Conservation (phyloP, 2,329 filamentous ascomycete species). For the Venturia oleaginea region DNA sequence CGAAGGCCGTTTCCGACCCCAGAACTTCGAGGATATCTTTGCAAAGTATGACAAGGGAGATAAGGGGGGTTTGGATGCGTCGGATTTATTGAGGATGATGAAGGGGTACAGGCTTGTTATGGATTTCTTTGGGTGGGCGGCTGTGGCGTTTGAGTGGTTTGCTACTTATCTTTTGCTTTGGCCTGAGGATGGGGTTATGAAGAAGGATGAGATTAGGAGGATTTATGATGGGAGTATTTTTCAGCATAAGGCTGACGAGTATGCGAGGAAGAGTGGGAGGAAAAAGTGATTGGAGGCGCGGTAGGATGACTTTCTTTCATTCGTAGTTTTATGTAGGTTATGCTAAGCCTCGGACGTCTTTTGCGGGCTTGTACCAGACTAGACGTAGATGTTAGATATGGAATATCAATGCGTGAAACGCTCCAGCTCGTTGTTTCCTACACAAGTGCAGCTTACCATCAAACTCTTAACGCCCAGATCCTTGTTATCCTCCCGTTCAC, state of each 20-base stretch:
- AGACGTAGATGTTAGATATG: not conserved
- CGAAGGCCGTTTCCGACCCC: constrained; percentile 37
- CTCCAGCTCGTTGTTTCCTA: too few relatives aligned
- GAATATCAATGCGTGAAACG: too few relatives aligned
- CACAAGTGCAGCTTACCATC: too few relatives aligned
- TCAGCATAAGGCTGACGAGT: constrained; percentile 32
- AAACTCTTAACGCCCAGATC: too few relatives aligned
- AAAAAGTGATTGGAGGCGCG: not conserved
- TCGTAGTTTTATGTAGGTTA: too few relatives aligned
- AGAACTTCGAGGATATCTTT: constrained; percentile 41
- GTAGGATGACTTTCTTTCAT: too few relatives aligned
- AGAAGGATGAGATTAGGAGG: constrained; percentile 48
- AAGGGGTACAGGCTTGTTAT: constrained; percentile 32
- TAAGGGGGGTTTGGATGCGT: constrained; percentile 31
- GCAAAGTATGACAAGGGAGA: constrained; percentile 31
- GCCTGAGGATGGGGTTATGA: constrained; percentile 47
- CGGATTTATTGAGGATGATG: constrained; percentile 31
- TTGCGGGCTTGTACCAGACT: too few relatives aligned
- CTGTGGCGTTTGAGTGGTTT: constrained; percentile 38
- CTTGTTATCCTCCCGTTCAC: too few relatives aligned
- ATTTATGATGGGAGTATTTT: constrained; percentile 47
- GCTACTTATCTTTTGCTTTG: constrained; percentile 46
- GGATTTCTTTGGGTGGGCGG: constrained; percentile 39
- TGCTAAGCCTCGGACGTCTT: too few relatives aligned
- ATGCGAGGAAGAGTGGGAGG: constrained; percentile 14